A percentile compares a stretch with the other conserved stretches of the same genome.
Conservation (phyloP, 257 asterid genomes). For the Solanum dulcamara region DNA sequence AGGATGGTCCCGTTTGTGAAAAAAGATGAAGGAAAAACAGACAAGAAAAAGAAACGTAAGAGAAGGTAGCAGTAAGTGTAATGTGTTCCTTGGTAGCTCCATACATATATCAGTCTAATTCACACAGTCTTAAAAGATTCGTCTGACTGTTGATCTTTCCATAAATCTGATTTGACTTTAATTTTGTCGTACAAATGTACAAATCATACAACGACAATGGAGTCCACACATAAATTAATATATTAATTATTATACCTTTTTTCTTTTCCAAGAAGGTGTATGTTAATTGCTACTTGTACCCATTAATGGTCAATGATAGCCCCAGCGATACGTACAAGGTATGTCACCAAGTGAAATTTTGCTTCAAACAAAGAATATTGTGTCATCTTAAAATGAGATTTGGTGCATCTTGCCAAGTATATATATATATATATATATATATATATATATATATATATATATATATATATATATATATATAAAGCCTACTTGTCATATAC, state of each 20-base stretch:
- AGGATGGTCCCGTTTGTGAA: not conserved
- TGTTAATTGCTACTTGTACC: not conserved
- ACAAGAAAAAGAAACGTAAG: not conserved
- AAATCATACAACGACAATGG: not conserved
- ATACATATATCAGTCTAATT: not conserved
- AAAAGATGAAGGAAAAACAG: not conserved
- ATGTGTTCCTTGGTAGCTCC: not conserved
- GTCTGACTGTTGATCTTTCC: not conserved
- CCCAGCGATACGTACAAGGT: not conserved
- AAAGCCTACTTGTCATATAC: too few relatives aligned
- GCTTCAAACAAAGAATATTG: not conserved
- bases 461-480: too few relatives aligned
- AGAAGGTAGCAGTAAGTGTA: not conserved
- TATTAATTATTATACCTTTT: not conserved
- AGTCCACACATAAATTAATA: not conserved
- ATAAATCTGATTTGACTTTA: not conserved
- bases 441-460: too few relatives aligned
- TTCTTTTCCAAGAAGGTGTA: not conserved
- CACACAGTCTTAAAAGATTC: not conserved
- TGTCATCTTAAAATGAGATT: not conserved
- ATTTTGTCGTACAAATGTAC: not conserved
- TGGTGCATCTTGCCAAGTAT: not conserved
- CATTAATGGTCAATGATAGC: not conserved
- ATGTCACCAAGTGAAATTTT: not conserved
- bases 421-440: too few relatives aligned